These are phyloP conservation scores for Exsudoporus frostii DNA, from an alignment of 768 basidiomycete species.

Conservation along the genomic window DNA sequence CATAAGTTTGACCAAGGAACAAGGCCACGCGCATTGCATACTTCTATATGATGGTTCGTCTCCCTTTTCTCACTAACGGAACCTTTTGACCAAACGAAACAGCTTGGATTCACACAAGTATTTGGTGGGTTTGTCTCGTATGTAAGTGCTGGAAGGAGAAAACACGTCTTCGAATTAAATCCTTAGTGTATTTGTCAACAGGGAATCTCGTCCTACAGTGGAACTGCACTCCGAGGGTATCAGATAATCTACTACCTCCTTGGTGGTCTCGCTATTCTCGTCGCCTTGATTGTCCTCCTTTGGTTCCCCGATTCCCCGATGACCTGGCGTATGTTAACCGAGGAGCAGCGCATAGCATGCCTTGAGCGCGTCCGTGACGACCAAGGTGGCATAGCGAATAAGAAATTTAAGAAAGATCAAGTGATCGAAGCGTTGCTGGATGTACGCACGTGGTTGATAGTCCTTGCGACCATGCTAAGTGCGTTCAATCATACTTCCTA, in stretches of 20 bases:
- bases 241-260: constrained; percentile 31
- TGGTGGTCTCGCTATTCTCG: constrained; percentile 37
- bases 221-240: constrained; percentile 21
- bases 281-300: constrained; percentile 32
- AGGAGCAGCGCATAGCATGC: constrained; percentile 35
- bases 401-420: constrained; percentile 1
- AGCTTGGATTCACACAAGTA: constrained; percentile 25
- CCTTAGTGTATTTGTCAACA: background rate
- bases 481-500: background rate
- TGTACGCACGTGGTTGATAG: constrained; percentile 27
- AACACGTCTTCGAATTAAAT: background rate
- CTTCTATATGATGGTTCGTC: constrained; percentile 37
- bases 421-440: constrained; percentile 18
- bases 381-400: constrained; percentile 11
- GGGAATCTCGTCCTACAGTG: constrained; percentile 33
- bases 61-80: background rate
- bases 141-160: constrained; percentile 9
- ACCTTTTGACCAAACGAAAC: background rate
- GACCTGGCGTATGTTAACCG: constrained; percentile 34
- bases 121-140: constrained; percentile 41
- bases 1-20: background rate
- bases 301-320: constrained; percentile 42
- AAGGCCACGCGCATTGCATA: constrained; percentile 33
- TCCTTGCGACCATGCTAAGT: constrained; percentile 23
- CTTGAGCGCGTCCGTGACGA: constrained; percentile 41